Evolutionary conservation across 345 rosid species (phyloP), one percentile per base, ranked within the genome.

Genomic region (Lepidium sativum): DNA sequence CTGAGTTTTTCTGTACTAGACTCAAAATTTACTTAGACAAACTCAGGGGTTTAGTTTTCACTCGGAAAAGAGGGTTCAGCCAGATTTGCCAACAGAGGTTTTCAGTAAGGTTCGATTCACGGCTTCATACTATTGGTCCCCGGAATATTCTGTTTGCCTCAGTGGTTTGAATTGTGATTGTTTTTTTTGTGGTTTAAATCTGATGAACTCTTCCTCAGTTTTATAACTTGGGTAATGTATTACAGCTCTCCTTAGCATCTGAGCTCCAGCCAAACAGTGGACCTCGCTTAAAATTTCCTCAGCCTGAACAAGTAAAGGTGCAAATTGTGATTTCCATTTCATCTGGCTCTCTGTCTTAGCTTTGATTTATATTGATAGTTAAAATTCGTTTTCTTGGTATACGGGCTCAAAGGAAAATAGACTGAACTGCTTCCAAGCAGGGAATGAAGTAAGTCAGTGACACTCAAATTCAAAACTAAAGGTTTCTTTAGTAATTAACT

Each of bases 401-500:
- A 79, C 90, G 99, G 89, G 87, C 68, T 79, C 88, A 77, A 95
- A 95, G 86, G 99, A 90, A 80, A 90, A 88, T 59, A 85, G 81
- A 84, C 51, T 57, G 73, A 78, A 79, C 65, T 55, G 78, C 44
- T 67, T 86, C 62, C 87, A 72, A 78, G 81, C 76, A 72, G 86
- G 75, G 67, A 64, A 78, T 70, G 83, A 86, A 88, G 92, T 86
- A 77, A 78, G 81, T 54, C 40, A 48, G 9, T 20, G 54, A 27
- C 31, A 27, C 31, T 27, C 31, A 27, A 27, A 27, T 27, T 5
- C 31, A 27, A 25, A 27, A 27, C 31, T 0, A 1, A n/a, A 27
- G 7, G 1, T n/a, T 27, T 27, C 31, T 29, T 63, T 9, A 67
- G 29, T 16, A 7, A 52, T 17, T 52, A 42, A 62, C 23, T 11